Evolutionary conservation across 805 yeast species (phyloP).

Genomic region (Candida sithepensis): DNA sequence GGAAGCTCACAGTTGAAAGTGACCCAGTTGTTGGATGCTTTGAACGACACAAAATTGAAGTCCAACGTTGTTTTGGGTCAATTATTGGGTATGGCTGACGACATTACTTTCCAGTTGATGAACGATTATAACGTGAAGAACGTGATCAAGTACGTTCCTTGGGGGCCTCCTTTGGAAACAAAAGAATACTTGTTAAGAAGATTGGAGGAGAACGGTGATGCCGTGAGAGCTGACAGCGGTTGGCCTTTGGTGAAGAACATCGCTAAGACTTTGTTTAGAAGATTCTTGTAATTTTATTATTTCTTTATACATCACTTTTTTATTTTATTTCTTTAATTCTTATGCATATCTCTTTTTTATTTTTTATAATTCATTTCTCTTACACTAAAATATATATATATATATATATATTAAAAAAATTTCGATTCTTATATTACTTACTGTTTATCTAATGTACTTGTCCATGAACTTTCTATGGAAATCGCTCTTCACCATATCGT

Average conservation of each 20-base stretch:
- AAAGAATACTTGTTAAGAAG: constrained; percentile 86
- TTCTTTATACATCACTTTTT: not conserved
- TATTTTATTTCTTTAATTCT: not conserved
- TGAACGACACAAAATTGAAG: constrained; percentile 29
- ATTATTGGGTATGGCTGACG: constrained; percentile 93
- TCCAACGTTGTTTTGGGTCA: constrained; percentile 83
- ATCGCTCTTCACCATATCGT: constrained; percentile 35
- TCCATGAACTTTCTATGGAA: constrained; percentile 41
- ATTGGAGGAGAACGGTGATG: constrained; percentile 94
- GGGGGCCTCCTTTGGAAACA: constrained; percentile 96
- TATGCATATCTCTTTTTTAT: too few relatives aligned
- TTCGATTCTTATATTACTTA: not conserved
- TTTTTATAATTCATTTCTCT: too few relatives aligned
- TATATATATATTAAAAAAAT: not conserved
- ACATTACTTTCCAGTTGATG: constrained; percentile 72
- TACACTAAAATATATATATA: not conserved
- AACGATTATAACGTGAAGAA: constrained; percentile 61
- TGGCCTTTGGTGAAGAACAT: constrained; percentile 64
- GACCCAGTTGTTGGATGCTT: constrained; percentile 45
- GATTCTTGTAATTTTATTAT: constrained; percentile 17
- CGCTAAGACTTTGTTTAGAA: constrained; percentile 31
- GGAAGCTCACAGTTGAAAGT: constrained; percentile 71
- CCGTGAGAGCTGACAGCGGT: constrained; percentile 83
- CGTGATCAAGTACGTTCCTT: constrained; percentile 90
- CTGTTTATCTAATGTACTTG: constrained; percentile 32